phyloP scores from a whole-genome alignment of 1,139 yeast genomes.

The Kodamaea suecica region DNA sequence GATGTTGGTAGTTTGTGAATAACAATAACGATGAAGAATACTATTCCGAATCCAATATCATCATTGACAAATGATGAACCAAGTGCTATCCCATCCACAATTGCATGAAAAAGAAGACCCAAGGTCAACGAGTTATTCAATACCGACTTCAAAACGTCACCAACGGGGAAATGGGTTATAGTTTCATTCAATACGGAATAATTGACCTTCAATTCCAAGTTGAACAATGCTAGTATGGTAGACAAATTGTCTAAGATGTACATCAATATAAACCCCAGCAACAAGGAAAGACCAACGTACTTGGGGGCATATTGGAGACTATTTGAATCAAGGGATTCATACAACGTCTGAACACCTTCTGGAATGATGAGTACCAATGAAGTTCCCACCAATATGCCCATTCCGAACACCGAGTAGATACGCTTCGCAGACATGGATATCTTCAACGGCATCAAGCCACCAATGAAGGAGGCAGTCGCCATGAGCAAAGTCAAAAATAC shows the following conservation, averaged over 20 bases:
- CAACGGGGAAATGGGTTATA: constrained; percentile 1
- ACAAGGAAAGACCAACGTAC: constrained; percentile 31
- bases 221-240: constrained; percentile 8
- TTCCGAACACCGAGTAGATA: constrained; percentile 48
- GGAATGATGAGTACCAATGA: constrained; percentile 65
- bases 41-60: constrained; percentile 43
- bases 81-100: constrained; percentile 73
- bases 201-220: constrained; percentile 9
- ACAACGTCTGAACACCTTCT: constrained; percentile 58
- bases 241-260: constrained; percentile 42
- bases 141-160: constrained; percentile 18
- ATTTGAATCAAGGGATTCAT: constrained; percentile 22
- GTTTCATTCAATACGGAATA: constrained; percentile 5
- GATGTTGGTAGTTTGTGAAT: constrained; percentile 77
- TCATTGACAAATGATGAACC: constrained; percentile 58
- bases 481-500: constrained; percentile 21
- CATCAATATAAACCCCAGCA: constrained; percentile 54
- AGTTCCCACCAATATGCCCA: constrained; percentile 65
- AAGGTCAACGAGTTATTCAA: constrained; percentile 45
- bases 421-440: constrained; percentile 17
- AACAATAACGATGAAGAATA: constrained; percentile 58
- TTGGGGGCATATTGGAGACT: constrained; percentile 15
- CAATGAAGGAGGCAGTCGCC: constrained; percentile 30
- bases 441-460: constrained; percentile 33
- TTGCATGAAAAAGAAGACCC: constrained; percentile 64